Evolutionary conservation across 768 basidiomycete species (phyloP).

Genomic region (Tephrocybe rancida): DNA sequence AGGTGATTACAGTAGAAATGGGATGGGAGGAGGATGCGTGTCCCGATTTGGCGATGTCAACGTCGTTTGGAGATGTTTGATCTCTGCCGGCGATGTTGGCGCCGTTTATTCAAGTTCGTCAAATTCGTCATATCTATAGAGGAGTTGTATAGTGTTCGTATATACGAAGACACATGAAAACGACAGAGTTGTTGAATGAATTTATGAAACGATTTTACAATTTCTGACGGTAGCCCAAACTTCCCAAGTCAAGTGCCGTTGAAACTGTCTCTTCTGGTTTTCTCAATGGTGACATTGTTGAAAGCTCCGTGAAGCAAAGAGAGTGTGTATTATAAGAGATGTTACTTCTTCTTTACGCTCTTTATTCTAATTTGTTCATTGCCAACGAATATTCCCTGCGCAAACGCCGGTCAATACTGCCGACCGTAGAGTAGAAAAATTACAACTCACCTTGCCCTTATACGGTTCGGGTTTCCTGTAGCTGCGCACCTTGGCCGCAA

Average conservation of each 20-base stretch:
- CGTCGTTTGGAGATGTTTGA: neutral
- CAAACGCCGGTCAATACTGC: constrained; percentile 1
- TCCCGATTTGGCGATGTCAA: neutral
- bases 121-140: too few species aligned
- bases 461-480: constrained; percentile 95
- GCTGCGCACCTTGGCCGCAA: constrained; percentile 82
- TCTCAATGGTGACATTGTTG: too few species aligned
- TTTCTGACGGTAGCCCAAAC: too few species aligned
- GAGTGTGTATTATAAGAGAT: constrained; percentile 2
- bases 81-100: neutral
- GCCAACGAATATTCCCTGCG: constrained; percentile 92
- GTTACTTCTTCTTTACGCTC: constrained; percentile 94
- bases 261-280: too few species aligned
- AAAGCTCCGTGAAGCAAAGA: neutral
- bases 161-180: too few species aligned
- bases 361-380: constrained; percentile 90
- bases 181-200: too few species aligned
- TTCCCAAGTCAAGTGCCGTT: too few species aligned
- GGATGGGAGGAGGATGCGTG: neutral
- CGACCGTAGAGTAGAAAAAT: neutral
- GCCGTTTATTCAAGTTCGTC: too few species aligned
- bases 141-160: too few species aligned
- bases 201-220: too few species aligned
- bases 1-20: neutral
- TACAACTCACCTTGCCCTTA: constrained; percentile 85